Evolutionary conservation across 2,329 filamentous ascomycete genomes (phyloP).

Genomic region (Xylaria multiplex): DNA sequence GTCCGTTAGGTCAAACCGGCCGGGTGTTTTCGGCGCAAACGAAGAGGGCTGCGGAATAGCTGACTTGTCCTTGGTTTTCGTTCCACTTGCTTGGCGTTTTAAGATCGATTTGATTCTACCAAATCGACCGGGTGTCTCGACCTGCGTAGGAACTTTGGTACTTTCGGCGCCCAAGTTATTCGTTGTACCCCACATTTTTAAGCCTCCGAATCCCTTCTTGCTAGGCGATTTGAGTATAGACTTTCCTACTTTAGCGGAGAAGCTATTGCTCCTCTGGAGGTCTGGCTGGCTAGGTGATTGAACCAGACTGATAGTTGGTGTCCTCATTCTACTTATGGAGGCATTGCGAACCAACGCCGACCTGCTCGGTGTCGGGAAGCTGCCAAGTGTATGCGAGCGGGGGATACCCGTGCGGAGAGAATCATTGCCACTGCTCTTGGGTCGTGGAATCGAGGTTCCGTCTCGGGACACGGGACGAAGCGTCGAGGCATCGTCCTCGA

Average conservation of each 20-base stretch:
- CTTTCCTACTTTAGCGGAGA: conserved; percentile 59
- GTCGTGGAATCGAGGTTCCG: conserved; percentile 58
- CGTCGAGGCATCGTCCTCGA: conserved; percentile 75
- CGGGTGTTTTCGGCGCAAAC: conserved; percentile 59
- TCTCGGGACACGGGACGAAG: conserved; percentile 66
- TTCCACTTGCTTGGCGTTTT: conserved; percentile 53
- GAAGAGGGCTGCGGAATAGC: conserved; percentile 58
- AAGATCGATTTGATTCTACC: conserved; percentile 69
- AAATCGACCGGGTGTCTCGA: conserved; percentile 62
- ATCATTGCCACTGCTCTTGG: conserved; percentile 58
- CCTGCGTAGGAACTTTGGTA: conserved; percentile 48
- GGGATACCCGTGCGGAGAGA: conserved; percentile 48
- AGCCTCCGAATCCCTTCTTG: conserved; percentile 46
- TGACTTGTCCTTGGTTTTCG: conserved; percentile 57
- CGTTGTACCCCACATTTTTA: conserved; percentile 63
- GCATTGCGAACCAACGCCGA: conserved; percentile 72
- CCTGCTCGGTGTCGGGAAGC: conserved; percentile 81
- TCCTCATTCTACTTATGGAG: conserved; percentile 56
- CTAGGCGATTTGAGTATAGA: conserved; percentile 52
- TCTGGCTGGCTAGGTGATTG: conserved; percentile 65
- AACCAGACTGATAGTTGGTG: conserved; percentile 63
- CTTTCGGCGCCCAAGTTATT: conserved; percentile 53
- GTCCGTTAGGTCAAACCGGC: conserved; percentile 54
- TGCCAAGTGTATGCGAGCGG: conserved; percentile 62
- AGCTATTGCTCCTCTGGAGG: conserved; percentile 53